Evolutionary conservation across 805 yeast genomes (phyloP).

Genomic region (Jamesozyma gamospora): DNA sequence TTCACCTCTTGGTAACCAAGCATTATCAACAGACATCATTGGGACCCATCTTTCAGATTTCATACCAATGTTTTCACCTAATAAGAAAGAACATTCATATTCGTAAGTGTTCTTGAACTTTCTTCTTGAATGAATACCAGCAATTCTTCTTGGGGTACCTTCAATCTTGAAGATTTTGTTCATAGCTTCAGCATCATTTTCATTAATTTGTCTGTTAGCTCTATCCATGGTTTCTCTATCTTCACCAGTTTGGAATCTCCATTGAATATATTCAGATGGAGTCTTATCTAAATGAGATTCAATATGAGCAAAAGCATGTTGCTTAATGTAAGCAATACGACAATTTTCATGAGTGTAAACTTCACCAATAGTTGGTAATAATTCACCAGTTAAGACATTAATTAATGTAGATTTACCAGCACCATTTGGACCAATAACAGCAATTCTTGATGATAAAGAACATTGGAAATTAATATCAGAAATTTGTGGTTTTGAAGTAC

Average conservation of each 20-base stretch:
- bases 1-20: conserved; percentile 99
- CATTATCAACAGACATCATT: conserved; percentile 99
- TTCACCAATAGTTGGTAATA: conserved; percentile 96
- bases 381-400: conserved; percentile 98
- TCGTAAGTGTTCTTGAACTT: conserved; percentile 99
- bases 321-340: conserved; percentile 99
- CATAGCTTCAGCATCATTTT: conserved; percentile 95
- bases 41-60: conserved; percentile 99
- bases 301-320: conserved; percentile 99
- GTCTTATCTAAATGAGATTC: conserved; percentile 98
- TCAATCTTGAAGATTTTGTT: conserved; percentile 98
- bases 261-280: conserved; percentile 99
- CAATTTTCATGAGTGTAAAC: conserved; percentile 99
- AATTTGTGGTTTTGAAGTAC: conserved; percentile 94
- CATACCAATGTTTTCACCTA: conserved; percentile 99
- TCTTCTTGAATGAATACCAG: conserved; percentile 90
- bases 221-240: conserved; percentile 99
- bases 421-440: conserved; percentile 99
- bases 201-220: conserved; percentile 97
- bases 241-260: conserved; percentile 99
- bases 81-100: conserved; percentile 94
- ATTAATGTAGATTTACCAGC: conserved; percentile 99
- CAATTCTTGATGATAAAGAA: conserved; percentile 98
- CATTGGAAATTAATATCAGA: conserved; percentile 92
- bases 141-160: conserved; percentile 96